Conservation (phyloP, 164 flowering plant species). For the Stephania cephalantha region DNA sequence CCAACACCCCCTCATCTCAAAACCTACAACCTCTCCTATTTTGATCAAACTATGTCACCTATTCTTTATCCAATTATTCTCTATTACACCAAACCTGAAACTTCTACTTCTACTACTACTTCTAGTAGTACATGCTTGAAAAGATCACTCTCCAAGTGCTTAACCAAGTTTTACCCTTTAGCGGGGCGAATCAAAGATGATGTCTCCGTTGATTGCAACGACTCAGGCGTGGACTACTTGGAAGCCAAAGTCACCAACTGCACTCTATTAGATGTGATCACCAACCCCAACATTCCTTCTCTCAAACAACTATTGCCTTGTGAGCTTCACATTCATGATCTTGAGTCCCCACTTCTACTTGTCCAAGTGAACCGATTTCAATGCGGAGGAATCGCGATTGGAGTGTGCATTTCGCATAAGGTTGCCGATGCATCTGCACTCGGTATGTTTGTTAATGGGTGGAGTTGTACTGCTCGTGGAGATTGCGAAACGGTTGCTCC, state of each 20-base stretch:
- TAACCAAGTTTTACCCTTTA: background rate
- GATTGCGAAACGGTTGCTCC: conserved; percentile 12
- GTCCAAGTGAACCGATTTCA: conserved; percentile 40
- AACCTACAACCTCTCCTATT: background rate
- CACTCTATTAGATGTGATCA: background rate
- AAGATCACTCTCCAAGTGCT: background rate
- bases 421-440: conserved; percentile 34
- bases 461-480: conserved; percentile 34
- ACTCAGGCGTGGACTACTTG: conserved; percentile 2
- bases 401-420: conserved; percentile 40
- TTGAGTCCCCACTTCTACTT: conserved; percentile 9
- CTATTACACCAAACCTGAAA: conserved; percentile 3
- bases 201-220: background rate
- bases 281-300: conserved; percentile 12
- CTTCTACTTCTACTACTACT: background rate
- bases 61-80: conserved; percentile 6
- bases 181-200: conserved; percentile 7
- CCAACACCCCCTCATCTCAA: conserved; percentile 21
- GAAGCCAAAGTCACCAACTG: conserved; percentile 4
- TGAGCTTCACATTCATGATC: background rate
- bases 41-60: conserved; percentile 6
- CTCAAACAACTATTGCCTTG: conserved; percentile 26
- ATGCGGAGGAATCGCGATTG: conserved; percentile 57
- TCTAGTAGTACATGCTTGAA: background rate
- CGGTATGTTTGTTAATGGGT: conserved; percentile 30